Conservation (phyloP, 352 stramenopile species). For the Globisporangium megalacanthum region DNA sequence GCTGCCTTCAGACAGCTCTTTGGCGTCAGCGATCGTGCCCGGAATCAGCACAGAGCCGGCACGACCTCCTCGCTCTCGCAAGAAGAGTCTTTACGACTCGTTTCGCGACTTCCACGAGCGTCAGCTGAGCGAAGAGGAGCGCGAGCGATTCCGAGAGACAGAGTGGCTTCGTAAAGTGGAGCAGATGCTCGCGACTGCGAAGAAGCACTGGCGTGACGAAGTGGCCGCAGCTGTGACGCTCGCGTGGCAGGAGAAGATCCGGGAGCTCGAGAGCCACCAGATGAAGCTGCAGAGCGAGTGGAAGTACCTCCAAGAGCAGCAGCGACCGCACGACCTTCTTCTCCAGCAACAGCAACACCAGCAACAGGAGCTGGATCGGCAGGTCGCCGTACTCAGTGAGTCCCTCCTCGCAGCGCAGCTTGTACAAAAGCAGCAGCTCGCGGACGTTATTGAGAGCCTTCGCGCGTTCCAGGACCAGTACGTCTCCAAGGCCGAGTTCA, state of each 20-base stretch:
- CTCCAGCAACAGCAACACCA: constrained; percentile 17
- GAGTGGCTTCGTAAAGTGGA: constrained; percentile 37
- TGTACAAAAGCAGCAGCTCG: constrained; percentile 22
- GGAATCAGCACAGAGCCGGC: not conserved
- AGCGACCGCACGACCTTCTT: constrained; percentile 5
- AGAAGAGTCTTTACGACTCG: constrained; percentile 38
- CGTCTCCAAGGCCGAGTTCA: constrained; percentile 23
- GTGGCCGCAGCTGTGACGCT: not conserved
- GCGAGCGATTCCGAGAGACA: constrained; percentile 24
- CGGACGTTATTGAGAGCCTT: constrained; percentile 10
- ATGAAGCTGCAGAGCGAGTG: constrained; percentile 12
- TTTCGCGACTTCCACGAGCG: constrained; percentile 48
- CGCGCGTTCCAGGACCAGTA: constrained; percentile 20
- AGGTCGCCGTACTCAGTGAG: constrained; percentile 18
- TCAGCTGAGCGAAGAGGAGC: constrained; percentile 28
- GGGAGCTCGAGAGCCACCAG: constrained; percentile 10
- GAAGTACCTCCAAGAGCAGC: constrained; percentile 17
- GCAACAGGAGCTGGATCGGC: constrained; percentile 21
- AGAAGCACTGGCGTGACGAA: constrained; percentile 12
- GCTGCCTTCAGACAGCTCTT: too few species aligned
- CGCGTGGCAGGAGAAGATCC: constrained; percentile 7
- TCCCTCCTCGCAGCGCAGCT: constrained; percentile 21
- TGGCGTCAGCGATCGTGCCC: not conserved
- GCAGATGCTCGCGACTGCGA: constrained; percentile 25
- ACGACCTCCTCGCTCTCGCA: not conserved